phyloP scores from a whole-genome alignment of 2,329 filamentous ascomycete genomes.

The Trichoderma koningii region DNA sequence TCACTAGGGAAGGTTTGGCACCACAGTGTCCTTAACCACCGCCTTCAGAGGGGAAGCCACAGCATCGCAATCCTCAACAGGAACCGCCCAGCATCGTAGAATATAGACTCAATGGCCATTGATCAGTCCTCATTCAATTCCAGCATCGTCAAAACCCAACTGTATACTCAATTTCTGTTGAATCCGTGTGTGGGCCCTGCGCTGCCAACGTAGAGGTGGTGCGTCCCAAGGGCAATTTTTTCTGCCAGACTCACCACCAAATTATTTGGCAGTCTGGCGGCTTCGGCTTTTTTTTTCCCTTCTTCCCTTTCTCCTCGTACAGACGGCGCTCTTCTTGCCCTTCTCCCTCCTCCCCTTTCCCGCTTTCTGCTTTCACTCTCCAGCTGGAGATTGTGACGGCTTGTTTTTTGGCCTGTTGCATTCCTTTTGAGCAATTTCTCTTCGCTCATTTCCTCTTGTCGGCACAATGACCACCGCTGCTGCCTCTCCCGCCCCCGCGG shows the following conservation, averaged over 20 bases:
- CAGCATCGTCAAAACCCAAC: neutral
- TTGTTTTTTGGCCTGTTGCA: conserved; percentile 11
- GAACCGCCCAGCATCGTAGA: neutral
- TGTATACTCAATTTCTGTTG: neutral
- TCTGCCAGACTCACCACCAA: conserved; percentile 20
- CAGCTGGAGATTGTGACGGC: conserved; percentile 28
- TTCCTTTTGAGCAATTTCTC: conserved; percentile 1
- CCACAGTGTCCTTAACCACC: neutral
- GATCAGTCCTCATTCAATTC: too few species aligned
- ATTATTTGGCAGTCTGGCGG: conserved; percentile 23
- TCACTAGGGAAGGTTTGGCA: conserved; percentile 7
- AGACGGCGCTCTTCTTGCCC: conserved; percentile 19
- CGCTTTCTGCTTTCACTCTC: conserved; percentile 22
- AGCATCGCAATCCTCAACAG: conserved; percentile 3
- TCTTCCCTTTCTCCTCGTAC: conserved; percentile 11
- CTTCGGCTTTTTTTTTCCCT: conserved; percentile 11
- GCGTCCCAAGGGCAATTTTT: conserved; percentile 25
- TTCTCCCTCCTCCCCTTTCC: neutral
- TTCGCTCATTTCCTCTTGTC: conserved; percentile 3
- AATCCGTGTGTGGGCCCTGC: conserved; percentile 16
- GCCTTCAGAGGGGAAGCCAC: neutral
- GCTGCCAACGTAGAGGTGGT: conserved; percentile 14
- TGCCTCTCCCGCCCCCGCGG: conserved; percentile 49
- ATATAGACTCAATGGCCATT: neutral
- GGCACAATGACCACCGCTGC: conserved; percentile 51